Evolutionary conservation across 495 filamentous ascomycete species (phyloP).

Genomic region (Neurospora africana): DNA sequence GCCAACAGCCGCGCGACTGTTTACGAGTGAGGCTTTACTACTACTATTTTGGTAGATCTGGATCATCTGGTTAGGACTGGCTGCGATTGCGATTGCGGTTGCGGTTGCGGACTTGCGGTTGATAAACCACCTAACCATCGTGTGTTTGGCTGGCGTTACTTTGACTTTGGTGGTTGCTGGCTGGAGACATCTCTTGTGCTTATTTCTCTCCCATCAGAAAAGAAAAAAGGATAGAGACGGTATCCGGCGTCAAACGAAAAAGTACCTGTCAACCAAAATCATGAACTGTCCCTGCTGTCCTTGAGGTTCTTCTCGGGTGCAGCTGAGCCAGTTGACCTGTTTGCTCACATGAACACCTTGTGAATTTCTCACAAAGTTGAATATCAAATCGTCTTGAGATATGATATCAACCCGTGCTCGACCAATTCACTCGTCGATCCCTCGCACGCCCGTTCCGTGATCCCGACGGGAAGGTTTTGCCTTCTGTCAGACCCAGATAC

Average conservation of each 20-base stretch:
- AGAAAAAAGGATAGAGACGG: not conserved
- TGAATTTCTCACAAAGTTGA: not conserved
- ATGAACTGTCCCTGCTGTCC: not conserved
- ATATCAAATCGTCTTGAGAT: not conserved
- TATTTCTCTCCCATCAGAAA: not conserved
- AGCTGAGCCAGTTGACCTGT: not conserved
- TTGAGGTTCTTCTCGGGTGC: not conserved
- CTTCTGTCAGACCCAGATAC: not conserved
- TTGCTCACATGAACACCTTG: not conserved
- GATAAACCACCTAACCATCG: not conserved
- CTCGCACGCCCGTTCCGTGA: not conserved
- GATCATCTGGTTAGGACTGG: not conserved
- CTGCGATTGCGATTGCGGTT: not conserved
- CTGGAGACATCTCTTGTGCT: not conserved
- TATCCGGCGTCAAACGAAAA: not conserved
- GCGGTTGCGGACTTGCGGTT: not conserved
- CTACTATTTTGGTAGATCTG: not conserved
- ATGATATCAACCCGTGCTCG: not conserved
- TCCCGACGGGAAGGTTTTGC: not conserved
- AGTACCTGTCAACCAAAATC: not conserved
- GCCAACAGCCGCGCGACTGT: slow-evolving; percentile 3
- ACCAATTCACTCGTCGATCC: not conserved
- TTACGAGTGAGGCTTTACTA: not conserved
- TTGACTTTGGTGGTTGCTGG: not conserved
- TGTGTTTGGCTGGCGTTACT: not conserved